A percentile compares a stretch with the other conserved stretches of the same genome.
phyloP scores from a whole-genome alignment of 768 basidiomycete species.

The Amanita pallidorosea region DNA sequence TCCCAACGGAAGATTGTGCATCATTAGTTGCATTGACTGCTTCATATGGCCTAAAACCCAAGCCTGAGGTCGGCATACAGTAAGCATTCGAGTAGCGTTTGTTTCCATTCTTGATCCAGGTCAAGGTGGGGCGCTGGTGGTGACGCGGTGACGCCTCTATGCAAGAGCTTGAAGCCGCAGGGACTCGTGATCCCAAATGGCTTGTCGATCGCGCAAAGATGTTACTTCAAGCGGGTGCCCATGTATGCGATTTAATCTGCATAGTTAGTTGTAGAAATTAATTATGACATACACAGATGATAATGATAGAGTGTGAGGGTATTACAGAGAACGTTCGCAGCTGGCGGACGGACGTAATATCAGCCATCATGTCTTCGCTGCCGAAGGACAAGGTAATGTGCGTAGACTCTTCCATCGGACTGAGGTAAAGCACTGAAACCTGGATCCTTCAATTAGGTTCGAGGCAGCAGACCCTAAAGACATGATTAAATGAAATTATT shows the following conservation, averaged over 20 bases:
- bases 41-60: constrained; percentile 27
- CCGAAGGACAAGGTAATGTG: constrained; percentile 32
- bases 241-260: too few relatives aligned
- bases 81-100: neutral
- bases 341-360: constrained; percentile 33
- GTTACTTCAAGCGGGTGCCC: constrained; percentile 29
- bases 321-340: constrained; percentile 17
- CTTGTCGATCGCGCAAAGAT: constrained; percentile 21
- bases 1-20: constrained; percentile 33
- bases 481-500: neutral
- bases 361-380: constrained; percentile 25
- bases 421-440: neutral
- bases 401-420: neutral
- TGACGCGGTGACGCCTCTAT: constrained; percentile 21
- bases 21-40: constrained; percentile 27
- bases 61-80: constrained; percentile 35
- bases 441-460: constrained; percentile 15
- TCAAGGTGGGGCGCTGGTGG: constrained; percentile 28
- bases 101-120: neutral
- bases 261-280: too few relatives aligned
- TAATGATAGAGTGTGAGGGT: constrained; percentile 37
- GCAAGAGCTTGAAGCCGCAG: constrained; percentile 26
- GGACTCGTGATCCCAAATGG: constrained; percentile 30
- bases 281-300: constrained; percentile 13
- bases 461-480: constrained; percentile 30